Base-by-base conservation (phyloP, 2,329 filamentous ascomycete genomes). In the Diaporthe longicolla region DNA sequence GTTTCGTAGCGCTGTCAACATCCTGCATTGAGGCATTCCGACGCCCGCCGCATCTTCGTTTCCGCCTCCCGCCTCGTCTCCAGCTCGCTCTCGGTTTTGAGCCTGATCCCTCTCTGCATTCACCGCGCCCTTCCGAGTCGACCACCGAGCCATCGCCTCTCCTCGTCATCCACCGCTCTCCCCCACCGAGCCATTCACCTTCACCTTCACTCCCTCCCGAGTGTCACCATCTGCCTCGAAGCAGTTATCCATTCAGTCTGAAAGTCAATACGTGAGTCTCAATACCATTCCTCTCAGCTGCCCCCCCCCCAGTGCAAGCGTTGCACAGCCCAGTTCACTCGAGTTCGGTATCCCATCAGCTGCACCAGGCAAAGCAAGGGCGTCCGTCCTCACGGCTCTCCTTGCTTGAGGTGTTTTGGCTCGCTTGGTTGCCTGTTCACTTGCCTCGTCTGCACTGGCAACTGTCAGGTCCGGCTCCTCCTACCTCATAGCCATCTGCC, bases 231-330 rank as follows among this genome's bases (percentile, higher is more conserved):
- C 45, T 15, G 19, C 45, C 29, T 66, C 45, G 19, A 35, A 66
- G 29, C 11, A 66, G 11, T 45, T 40, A 7, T 37, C n/a, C 21
- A 26, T 40, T 26, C n/a, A n/a, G 32, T 63, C 43, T 61, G 71
- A 70, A 69, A 52, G 71, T 66, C 24, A 45, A 70, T 70, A 73
- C 43, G 63, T 73, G 55, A 69, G 71, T 70, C 13, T 58, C 29
- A 43, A 19, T 35, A 17, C 26, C 26, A 6, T 50, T 40, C 43
- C 19, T 24, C 35, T 45, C 24, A 3, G 7, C 8, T n/a, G 13
- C 15, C 6, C 26, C 43, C 43, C 32, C 43, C 43, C 35, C 43
- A 37, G 24, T 8, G 26, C 19, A 1, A n/a, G 43, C 40, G n/a
- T 40, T 68, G 13, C 17, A 32, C 35, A 15, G 3, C 26, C 29